These are phyloP conservation scores for Annona cherimola DNA, from an alignment of 164 flowering plant genomes.

Conservation along the genomic window DNA sequence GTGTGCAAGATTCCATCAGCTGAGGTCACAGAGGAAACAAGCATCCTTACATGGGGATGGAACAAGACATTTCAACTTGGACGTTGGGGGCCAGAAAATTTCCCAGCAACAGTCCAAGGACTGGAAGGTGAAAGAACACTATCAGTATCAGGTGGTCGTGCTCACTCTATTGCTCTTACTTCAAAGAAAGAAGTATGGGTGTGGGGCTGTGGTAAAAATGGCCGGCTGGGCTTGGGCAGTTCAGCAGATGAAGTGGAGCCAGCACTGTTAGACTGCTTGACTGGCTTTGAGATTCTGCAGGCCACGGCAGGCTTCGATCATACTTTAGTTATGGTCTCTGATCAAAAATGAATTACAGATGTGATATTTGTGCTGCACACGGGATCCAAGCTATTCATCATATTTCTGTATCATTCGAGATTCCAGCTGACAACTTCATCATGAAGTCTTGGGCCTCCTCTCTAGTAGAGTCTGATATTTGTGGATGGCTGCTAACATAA, in stretches of 20 bases:
- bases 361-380: too few species aligned
- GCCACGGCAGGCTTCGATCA: constrained; percentile 75
- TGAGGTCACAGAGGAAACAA: constrained; percentile 14
- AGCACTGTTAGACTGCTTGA: constrained; percentile 41
- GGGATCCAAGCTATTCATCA: too few species aligned
- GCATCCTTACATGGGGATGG: constrained; percentile 80
- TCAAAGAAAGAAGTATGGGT: constrained; percentile 49
- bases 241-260: constrained; percentile 70
- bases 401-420: too few species aligned
- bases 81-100: constrained; percentile 38
- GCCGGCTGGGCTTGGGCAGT: constrained; percentile 82
- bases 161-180: constrained; percentile 68
- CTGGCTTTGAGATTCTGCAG: constrained; percentile 49
- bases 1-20: constrained; percentile 35
- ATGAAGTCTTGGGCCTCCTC: too few species aligned
- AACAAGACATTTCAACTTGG: constrained; percentile 68
- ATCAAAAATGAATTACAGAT: not conserved
- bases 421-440: too few species aligned
- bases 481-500: too few species aligned
- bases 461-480: too few species aligned
- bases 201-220: constrained; percentile 89
- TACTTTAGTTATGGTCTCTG: constrained; percentile 47
- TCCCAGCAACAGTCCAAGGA: constrained; percentile 28
- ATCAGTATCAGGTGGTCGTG: constrained; percentile 64
- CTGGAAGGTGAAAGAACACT: constrained; percentile 41